Evolutionary conservation across 805 yeast genomes (phyloP).

Genomic region (Candida morakotiae): DNA sequence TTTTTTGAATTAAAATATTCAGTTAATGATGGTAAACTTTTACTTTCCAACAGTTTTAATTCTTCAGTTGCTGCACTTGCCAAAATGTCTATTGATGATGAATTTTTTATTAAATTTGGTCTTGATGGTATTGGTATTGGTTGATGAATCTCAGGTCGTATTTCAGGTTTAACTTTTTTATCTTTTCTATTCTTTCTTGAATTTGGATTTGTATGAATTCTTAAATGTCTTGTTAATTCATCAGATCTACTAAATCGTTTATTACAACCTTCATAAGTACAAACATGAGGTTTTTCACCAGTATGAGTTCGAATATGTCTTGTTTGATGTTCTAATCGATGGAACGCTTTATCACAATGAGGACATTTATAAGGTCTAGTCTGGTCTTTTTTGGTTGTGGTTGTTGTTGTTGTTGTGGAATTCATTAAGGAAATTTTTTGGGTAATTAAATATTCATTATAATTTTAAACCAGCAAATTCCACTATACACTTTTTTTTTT

Average conservation of each 20-base stretch:
- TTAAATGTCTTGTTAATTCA: constrained; percentile 67
- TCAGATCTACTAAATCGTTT: constrained; percentile 69
- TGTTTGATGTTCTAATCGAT: constrained; percentile 73
- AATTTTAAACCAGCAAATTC: no score
- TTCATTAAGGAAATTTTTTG: neutral
- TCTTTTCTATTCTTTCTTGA: constrained; percentile 53
- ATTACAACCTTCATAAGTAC: constrained; percentile 66
- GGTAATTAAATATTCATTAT: no score
- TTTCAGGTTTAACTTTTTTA: neutral
- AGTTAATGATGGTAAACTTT: constrained; percentile 49
- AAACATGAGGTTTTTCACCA: constrained; percentile 78
- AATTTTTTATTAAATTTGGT: constrained; percentile 1
- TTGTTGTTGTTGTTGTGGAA: neutral
- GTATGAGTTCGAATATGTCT: constrained; percentile 78
- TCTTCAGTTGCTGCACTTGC: constrained; percentile 57
- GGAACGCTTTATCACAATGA: constrained; percentile 70
- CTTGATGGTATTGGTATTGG: constrained; percentile 1
- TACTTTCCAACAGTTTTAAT: constrained; percentile 39
- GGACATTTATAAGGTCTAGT: constrained; percentile 68
- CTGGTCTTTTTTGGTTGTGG: constrained; percentile 18
- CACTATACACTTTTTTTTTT: no score
- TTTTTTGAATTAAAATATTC: constrained; percentile 36
- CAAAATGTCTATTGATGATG: constrained; percentile 38
- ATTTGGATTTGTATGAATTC: constrained; percentile 71
- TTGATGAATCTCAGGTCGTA: neutral